Base-by-base conservation (phyloP, 306 rosid genomes). In the Prunus mume region DNA sequence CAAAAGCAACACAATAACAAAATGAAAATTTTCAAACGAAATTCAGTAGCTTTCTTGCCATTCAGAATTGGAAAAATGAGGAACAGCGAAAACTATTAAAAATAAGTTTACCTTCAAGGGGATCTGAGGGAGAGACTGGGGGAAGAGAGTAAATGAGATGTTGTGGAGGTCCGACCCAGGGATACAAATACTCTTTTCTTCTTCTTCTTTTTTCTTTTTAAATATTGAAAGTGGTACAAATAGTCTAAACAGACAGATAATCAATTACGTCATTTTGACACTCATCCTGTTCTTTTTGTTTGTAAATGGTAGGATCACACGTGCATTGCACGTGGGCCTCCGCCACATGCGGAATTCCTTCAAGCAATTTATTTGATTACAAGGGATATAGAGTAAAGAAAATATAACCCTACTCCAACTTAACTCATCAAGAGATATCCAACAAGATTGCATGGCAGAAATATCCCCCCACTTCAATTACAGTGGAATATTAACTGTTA, bases 71-170 rank as follows among this genome's bases (percentile, higher is more conserved):
- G 18, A 50, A 28, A 18, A 5, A 27, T n/a, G 34, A 1, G 30
- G 19, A 51, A 18, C 17, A 5, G 28, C 13, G 34, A 3, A 58
- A 58, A 12, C 32, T 58, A 11, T 30, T 2, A 2, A 45, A 6
- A 10, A 61, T 38, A 9, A 12, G 18, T 30, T 27, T 70, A 51
- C 82, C 82, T 78, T 15, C 50, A 50, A 49, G 56, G 54, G 14
- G 50, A 49, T 62, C 20, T 22, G 56, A 34, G 71, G 57, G 34
- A 41, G 74, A 56, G 49, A 25, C 11, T 30, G 64, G 12, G 12
- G 4, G 38, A 61, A 34, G 18, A 32, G 64, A 32, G 30, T 18
- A 9, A 18, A 71, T 51, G 75, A 52, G 64, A 54, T 11, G 49
- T 24, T 19, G 49, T 20, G 54, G 30, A 56, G 62, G 62, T 56